Conservation (phyloP, 192 early-diverging fungal species). For the Coemansia asiatica region DNA sequence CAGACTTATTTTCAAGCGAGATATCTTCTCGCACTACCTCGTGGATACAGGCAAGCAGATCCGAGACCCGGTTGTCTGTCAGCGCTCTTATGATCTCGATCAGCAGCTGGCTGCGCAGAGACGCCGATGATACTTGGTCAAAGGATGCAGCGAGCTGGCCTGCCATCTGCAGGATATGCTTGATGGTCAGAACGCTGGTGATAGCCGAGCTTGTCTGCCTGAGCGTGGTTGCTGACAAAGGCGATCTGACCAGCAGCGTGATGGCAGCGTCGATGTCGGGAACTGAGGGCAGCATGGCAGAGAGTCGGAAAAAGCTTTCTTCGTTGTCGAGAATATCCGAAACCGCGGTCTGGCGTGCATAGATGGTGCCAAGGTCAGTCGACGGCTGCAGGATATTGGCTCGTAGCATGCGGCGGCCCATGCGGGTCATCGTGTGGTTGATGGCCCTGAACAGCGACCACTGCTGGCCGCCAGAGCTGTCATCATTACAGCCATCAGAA, state of each 20-base stretch:
- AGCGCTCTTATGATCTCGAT: conserved; percentile 50
- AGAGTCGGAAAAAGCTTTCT: conserved; percentile 55
- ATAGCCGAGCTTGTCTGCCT: conserved; percentile 65
- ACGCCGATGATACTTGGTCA: not conserved
- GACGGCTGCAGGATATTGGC: conserved; percentile 77
- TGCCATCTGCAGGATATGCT: conserved; percentile 64
- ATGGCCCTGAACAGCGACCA: conserved; percentile 33
- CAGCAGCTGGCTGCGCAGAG: conserved; percentile 48
- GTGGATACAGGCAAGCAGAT: conserved; percentile 58
- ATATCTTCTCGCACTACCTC: conserved; percentile 72
- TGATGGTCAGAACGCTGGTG: conserved; percentile 67
- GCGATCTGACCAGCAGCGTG: conserved; percentile 56
- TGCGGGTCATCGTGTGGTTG: conserved; percentile 36
- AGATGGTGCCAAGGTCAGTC: conserved; percentile 42
- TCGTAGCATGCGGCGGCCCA: conserved; percentile 64
- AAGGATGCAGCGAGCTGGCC: conserved; percentile 44
- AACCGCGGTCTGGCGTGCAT: conserved; percentile 30
- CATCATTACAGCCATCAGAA: conserved; percentile 3
- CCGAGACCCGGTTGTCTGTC: conserved; percentile 35
- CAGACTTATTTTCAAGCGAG: conserved; percentile 62
- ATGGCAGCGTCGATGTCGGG: conserved; percentile 62
- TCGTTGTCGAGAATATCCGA: conserved; percentile 50
- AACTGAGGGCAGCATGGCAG: conserved; percentile 45
- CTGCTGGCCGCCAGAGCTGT: not conserved
- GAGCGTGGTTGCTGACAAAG: conserved; percentile 46